Conservation (phyloP, 2,329 filamentous ascomycete species). For the Macrophomina pseudophaseolina region DNA sequence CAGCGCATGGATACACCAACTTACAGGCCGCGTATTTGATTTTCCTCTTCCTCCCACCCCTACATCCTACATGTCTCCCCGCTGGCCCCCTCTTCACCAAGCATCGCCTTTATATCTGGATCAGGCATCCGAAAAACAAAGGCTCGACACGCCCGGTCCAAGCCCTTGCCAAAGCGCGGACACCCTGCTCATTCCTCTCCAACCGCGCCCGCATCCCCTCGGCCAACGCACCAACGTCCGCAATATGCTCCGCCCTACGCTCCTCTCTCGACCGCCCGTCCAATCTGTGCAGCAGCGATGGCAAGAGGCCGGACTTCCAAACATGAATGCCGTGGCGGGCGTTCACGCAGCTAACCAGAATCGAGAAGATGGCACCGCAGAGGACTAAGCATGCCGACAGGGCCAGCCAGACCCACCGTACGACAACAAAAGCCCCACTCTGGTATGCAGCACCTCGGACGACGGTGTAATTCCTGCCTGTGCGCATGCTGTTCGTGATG, state of each 20-base stretch:
- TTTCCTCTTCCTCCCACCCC: no score
- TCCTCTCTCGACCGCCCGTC: not conserved
- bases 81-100: no score
- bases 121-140: no score
- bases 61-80: no score
- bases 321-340: not conserved
- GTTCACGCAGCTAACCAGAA: not conserved
- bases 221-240: not conserved
- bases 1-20: no score
- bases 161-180: not conserved
- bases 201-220: not conserved
- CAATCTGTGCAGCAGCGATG: not conserved
- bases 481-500: not conserved
- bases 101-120: no score
- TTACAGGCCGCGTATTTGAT: no score
- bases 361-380: not conserved
- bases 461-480: not conserved
- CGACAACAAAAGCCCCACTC: not conserved
- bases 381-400: not conserved
- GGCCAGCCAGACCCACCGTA: constrained; percentile 8
- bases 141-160: no score
- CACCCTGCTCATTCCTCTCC: not conserved
- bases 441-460: not conserved
- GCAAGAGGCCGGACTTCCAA: constrained; percentile 12
- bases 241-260: not conserved